These are phyloP conservation scores for Talaromyces liani DNA, from an alignment of 495 filamentous ascomycete species.

Conservation along the genomic window DNA sequence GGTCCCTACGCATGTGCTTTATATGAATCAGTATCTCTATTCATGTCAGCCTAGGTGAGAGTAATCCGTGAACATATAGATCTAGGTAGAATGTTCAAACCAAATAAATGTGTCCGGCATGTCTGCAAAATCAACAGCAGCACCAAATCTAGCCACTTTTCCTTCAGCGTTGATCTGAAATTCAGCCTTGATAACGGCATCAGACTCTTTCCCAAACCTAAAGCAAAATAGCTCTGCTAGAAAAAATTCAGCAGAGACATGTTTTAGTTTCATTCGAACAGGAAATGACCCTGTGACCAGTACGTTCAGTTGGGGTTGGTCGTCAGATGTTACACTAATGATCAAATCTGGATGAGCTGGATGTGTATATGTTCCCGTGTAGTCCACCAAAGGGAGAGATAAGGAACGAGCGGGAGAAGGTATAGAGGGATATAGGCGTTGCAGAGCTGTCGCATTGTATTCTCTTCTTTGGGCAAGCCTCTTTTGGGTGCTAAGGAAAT, in stretches of 20 bases:
- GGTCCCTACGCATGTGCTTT: background rate
- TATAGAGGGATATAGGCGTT: constrained; percentile 2
- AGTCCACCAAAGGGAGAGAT: background rate
- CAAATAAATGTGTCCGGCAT: constrained; percentile 4
- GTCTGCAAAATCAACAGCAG: constrained; percentile 4
- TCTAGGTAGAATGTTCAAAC: background rate
- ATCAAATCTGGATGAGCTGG: constrained; percentile 3
- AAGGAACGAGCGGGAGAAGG: constrained; percentile 4
- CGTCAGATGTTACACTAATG: background rate
- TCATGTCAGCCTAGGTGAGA: background rate
- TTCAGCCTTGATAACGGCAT: background rate
- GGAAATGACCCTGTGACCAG: constrained; percentile 1
- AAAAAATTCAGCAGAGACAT: constrained; percentile 1
- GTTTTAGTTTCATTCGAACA: background rate
- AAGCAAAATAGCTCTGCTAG: background rate
- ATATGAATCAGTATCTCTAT: background rate
- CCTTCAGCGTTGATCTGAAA: constrained; percentile 1
- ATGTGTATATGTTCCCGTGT: constrained; percentile 6
- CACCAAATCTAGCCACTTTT: constrained; percentile 4
- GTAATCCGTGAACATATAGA: background rate
- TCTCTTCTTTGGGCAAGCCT: background rate
- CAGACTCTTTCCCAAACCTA: background rate
- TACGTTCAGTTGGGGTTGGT: background rate
- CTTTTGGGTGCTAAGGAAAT: background rate
- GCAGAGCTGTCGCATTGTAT: background rate